Conservation (phyloP, 192 early-diverging fungal species). For the Gorgonomyces haynaldii region DNA sequence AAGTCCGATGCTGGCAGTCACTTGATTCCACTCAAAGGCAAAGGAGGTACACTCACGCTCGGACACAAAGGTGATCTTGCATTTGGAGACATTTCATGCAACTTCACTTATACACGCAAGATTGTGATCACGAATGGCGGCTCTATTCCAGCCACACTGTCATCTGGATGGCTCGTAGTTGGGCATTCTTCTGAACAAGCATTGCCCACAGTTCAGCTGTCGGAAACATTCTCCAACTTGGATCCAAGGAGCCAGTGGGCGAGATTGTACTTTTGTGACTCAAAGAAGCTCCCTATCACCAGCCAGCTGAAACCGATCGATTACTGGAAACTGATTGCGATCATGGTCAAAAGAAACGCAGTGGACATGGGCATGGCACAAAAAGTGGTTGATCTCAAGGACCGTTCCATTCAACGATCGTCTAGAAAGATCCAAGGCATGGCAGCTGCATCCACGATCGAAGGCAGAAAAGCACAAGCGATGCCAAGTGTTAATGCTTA, state of each 20-base stretch:
- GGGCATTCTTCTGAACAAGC: constrained; percentile 32
- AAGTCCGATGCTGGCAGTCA: constrained; percentile 34
- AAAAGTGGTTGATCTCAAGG: constrained; percentile 2
- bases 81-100: constrained; percentile 52
- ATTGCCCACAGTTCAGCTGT: constrained; percentile 21
- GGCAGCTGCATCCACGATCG: background rate
- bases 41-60: constrained; percentile 46
- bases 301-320: constrained; percentile 20
- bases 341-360: constrained; percentile 30
- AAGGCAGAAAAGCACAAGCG: constrained; percentile 5
- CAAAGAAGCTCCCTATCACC: constrained; percentile 21
- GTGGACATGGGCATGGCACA: no score
- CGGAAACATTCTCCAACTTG: constrained; percentile 33
- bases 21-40: constrained; percentile 33
- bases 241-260: constrained; percentile 52
- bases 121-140: constrained; percentile 37
- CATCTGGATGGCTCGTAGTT: constrained; percentile 45
- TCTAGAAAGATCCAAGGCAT: background rate
- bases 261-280: constrained; percentile 19
- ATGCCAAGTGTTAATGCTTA: constrained; percentile 7
- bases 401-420: background rate
- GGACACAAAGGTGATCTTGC: constrained; percentile 43
- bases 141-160: constrained; percentile 41
- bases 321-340: constrained; percentile 29
- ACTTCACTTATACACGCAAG: constrained; percentile 40